A percentile compares a stretch with the other conserved stretches of the same genome.
Conservation (phyloP, 179 eudicot species). For the Silene noctiflora region DNA sequence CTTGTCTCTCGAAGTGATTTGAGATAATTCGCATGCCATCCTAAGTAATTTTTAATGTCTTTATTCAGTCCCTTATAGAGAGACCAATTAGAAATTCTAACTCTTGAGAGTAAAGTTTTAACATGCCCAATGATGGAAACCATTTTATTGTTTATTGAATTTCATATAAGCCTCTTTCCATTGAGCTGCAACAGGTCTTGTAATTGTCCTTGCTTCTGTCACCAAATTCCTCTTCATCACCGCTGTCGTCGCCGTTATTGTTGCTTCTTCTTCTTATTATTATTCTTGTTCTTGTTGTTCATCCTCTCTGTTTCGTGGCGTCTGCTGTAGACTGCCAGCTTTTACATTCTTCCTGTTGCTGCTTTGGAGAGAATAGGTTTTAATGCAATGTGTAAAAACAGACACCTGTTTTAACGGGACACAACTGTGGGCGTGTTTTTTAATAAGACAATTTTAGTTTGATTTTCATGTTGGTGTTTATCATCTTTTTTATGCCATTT, state of each 20-base stretch:
- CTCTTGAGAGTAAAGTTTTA: background rate
- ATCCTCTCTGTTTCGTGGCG: background rate
- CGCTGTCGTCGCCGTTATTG: background rate
- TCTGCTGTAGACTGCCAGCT: background rate
- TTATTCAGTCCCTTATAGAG: background rate
- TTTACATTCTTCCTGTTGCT: constrained; percentile 8
- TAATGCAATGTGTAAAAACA: constrained; percentile 27
- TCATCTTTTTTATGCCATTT: background rate
- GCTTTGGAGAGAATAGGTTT: constrained; percentile 30
- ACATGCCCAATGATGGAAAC: constrained; percentile 22
- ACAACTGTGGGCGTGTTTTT: constrained; percentile 27
- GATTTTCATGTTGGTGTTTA: background rate
- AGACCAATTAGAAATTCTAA: background rate
- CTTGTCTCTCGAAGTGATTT: background rate
- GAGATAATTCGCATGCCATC: background rate
- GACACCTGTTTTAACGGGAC: background rate
- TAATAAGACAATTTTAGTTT: background rate
- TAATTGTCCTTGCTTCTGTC: constrained; percentile 8
- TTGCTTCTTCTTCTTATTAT: background rate
- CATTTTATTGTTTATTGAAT: constrained; percentile 10
- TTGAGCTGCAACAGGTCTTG: constrained; percentile 30
- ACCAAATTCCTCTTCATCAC: background rate
- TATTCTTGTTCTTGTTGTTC: background rate
- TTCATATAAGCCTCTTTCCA: constrained; percentile 30
- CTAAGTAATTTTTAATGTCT: background rate